Base-by-base conservation (phyloP, 2,329 filamentous ascomycete species). In the Aspergillus sp. region DNA sequence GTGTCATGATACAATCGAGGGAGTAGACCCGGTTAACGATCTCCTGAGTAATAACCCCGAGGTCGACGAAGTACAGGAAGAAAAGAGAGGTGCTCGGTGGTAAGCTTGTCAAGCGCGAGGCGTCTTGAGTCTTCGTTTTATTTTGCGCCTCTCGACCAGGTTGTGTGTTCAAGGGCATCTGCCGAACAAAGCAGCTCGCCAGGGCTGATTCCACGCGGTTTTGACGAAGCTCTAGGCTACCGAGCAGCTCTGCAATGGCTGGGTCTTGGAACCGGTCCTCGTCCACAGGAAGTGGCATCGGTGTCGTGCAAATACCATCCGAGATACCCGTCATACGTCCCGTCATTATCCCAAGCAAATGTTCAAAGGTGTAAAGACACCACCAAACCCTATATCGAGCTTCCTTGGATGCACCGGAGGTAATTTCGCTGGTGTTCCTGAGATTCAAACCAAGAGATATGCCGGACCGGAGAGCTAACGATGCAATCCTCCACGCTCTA, bases 381-480 rank as follows among this genome's bases (percentile, higher is more conserved):
- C 76, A 79, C 77, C 77, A 80, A 3, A 78, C 73, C 48, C 74
- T 70, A 55, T 78, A 78, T n/a, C 76, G 75, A 48, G 74, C 70
- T 62, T 78, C 76, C 58, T 78, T 79, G 24, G 75, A 72, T n/a
- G 71, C 62, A 56, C 71, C 68, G 0, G 73, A 64, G 2, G 76
- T 73, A 4, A 64, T 65, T 26, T 66, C 64, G 42, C 74, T 77
- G 20, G 70, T 72, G 53, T 73, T 79, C 51, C 73, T 76, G 68
- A 80, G 72, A 53, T 80, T 78, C 45, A 80, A 69, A 2, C 76
- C 77, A 24, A 80, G 65, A 12, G 76, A 70, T 43, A 76, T 72
- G 4, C 75, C 74, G 38, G 73, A 76, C 39, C 77, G 75, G 24
- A 79, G 66, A 13, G 76, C 77, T 52, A 78, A 56, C 6, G 76